Base-by-base conservation (phyloP, 495 filamentous ascomycete genomes). In the Neurospora intermedia region DNA sequence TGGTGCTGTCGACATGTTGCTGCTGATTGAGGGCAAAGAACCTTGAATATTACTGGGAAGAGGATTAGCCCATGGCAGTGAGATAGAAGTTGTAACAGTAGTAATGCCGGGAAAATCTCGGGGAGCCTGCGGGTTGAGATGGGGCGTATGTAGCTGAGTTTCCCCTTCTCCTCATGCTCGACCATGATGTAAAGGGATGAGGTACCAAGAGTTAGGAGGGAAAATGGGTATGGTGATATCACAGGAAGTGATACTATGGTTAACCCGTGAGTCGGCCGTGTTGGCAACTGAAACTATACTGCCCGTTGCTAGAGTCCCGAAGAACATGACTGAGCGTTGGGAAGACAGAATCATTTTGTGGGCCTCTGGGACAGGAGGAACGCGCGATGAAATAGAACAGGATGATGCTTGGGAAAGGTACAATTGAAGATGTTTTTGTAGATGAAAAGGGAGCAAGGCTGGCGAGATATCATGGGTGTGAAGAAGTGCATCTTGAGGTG, bases 1-100 rank as follows among this genome's bases (percentile, higher is more conserved):
- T 40, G 81, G 77, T 72, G 81, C 73, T 35, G 81, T 77, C 83
- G 85, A 85, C 70, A 78, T 81, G 39, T 20, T 18, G 31, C 43
- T 72, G 15, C 42, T 43, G 38, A 77, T 46, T 23, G 69, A 71
- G 23, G 76, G 73, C 42, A 78, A 45, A 73, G 76, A 46, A 27
- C 71, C 41, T 40, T 73, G 74, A 43, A 80, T 15, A 35, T 76
- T 72, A 13, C 77, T 81, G 43, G 18, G 70, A 46, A 23, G 11
- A 38, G 35, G 39, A 70, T 82, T 70, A 80, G 80, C 43, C 43
- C 31, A 70, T 71, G 73, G 66, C 69, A 73, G 35, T 71, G 38
- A 69, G 16, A 6, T 27, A 54, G 23, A 20, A 42, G 0, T 6
- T 1, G 42, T 27, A 23, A 71, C n/a, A 54, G 39, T 42, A 71